A percentile compares a stretch with the other conserved stretches of the same genome.
Conservation (phyloP, 2,329 filamentous ascomycete genomes). For the Cladophialophora exuberans region DNA sequence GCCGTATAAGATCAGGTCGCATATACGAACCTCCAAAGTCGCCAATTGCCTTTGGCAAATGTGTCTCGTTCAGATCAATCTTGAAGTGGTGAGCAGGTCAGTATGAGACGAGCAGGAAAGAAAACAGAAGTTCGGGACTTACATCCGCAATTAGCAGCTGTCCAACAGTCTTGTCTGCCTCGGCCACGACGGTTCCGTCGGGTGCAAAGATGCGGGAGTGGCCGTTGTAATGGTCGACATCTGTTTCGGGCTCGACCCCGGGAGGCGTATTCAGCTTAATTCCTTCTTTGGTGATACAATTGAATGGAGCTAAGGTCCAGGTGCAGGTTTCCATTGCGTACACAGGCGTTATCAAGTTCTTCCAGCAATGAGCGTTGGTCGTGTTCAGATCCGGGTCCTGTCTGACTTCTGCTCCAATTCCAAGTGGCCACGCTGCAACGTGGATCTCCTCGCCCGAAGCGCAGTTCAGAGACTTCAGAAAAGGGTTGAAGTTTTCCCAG, state of each 20-base stretch:
- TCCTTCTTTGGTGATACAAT: slow-evolving; percentile 6
- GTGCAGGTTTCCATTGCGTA: slow-evolving; percentile 5
- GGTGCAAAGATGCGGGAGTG: not conserved
- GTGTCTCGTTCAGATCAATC: slow-evolving; percentile 47
- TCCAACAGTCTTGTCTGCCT: slow-evolving; percentile 37
- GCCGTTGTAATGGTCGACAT: not conserved
- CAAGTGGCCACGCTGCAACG: slow-evolving; percentile 51
- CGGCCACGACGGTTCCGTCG: slow-evolving; percentile 26
- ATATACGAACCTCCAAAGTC: slow-evolving; percentile 55
- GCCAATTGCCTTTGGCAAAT: slow-evolving; percentile 45
- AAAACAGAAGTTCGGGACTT: not conserved
- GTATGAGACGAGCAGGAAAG: not conserved
- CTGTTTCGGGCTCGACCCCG: not conserved
- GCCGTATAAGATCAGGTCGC: slow-evolving; percentile 55
- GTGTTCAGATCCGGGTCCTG: not conserved
- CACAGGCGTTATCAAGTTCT: slow-evolving; percentile 31
- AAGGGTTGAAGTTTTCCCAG: not conserved
- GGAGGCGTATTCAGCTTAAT: slow-evolving; percentile 1
- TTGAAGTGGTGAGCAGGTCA: not conserved
- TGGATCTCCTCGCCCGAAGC: slow-evolving; percentile 36
- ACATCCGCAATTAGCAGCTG: slow-evolving; percentile 52
- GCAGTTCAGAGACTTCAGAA: not conserved
- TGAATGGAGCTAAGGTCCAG: not conserved
- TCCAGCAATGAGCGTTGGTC: slow-evolving; percentile 40
- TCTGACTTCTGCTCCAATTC: not conserved